Base-by-base conservation (phyloP, 2,329 filamentous ascomycete species). In the Hypoxylon sp. region DNA sequence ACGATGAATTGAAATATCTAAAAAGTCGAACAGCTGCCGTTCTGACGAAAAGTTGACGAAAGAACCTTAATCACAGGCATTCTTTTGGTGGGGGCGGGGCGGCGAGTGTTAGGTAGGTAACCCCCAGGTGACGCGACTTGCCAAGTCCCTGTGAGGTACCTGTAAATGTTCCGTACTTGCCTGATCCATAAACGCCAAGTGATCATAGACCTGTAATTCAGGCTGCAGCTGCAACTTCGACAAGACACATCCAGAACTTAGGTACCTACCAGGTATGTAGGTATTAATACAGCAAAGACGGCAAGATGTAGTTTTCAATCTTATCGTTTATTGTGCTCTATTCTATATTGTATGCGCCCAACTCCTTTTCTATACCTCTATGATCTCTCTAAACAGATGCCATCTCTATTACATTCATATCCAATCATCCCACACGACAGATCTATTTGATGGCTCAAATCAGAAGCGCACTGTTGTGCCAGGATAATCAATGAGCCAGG, bases 341-440 rank as follows among this genome's bases (percentile, higher is more conserved):
- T 59, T 58, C 44, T 54, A 35, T 27, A 53, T 46, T 42, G 6
- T 58, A 57, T 46, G 4, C 27, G 20, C 27, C 44, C 49, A 25
- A 37, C 3, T 51, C 40, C 44, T 51, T 20, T 54, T 66, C 49
- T 61, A 35, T 51, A 46, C 13, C 5, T 67, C 49, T 63, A 63
- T 59, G 63, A 33, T 59, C 48, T 53, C 40, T 66, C 62, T 57
- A 59, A 42, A 33, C 5, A 14, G 11, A 48, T 44, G 40, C 33
- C 27, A 22, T 17, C 51, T 62, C 51, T 57, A 61, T 14, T 37
- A 63, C 13, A 35, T 49, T 48, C 58, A 48, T 50, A 22, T 46
- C 25, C 25, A 27, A 53, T 64, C 58, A 35, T 48, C 48, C 64
- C 30, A 17, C 51, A 58, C 37, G 27, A 48, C 22, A 62, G 20